Base-by-base conservation (phyloP, 1,284 basidiomycete genomes). In the Ganoderma leucocontextum region DNA sequence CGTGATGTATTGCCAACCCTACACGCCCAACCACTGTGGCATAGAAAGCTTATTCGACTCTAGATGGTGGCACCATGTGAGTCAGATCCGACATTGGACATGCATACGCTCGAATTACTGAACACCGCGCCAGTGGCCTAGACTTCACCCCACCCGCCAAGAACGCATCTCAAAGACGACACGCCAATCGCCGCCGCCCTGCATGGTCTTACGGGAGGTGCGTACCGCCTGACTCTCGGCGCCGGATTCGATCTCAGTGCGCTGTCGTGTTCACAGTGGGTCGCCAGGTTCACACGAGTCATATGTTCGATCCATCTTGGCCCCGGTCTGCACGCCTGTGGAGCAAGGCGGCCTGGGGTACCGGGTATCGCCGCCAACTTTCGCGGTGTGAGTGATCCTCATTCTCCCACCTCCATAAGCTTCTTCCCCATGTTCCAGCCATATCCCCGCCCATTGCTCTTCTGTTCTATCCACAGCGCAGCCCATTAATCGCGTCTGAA, bases 161-260 rank as follows among this genome's bases (percentile, higher is more conserved):
- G 83, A 87, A 66, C 80, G 82, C 25, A 78, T 82, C 76, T 93
- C 12, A 79, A 82, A 36, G 84, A 89, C 29, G 87, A 91, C 69
- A 87, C 92, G 1, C 95, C 96, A 3, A 91, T 97, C 53, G 83
- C 98, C 62, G 89, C 96, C 13, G 91, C 96, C 12, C 83, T 91
- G 70, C 96, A 98, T 76, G 96, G 95, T 22, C 82, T 97, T 59
- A 95, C 95, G 8, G 96, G 96, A 77, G 95, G 92, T 90, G 74
- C 67, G 67, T 60, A 33, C 80, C 72, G 63, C 57, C 62, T 60
- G 17, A 49, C 60, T 60, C 47, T 49, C 57, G 47, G 67, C 15
- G 35, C 58, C 60, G 49, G 66, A 22, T 39, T 38, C n/a, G n/a
- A n/a, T n/a, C n/a, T 22, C 62, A 35, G 64, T 47, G 39, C 63